Evolutionary conservation across 768 basidiomycete genomes (phyloP), one percentile per base, ranked within the genome.

Genomic region (Neoboletus magnificus): DNA sequence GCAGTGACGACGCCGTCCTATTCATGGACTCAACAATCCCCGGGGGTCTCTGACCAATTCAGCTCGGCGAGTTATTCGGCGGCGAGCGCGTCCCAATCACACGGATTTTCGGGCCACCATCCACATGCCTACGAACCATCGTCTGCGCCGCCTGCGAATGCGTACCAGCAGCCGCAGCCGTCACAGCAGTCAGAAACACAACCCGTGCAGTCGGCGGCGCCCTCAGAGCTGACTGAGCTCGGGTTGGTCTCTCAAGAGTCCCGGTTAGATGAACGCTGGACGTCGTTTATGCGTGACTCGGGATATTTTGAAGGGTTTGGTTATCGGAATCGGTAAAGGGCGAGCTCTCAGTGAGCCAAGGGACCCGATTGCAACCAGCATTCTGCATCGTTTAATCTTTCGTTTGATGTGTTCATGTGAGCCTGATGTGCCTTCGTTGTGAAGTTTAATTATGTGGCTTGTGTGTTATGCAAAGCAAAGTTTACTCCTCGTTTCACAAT

Each of bases 181-280:
- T 58, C 64, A 1, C 46, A 50, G 20, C 57, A 41, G n/a, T 58
- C 62, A 6, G 56, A 49, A 37, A 32, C 60, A 11, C 55, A 48
- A 7, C 12, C 50, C 3, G 13, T 29, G 15, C 56, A 48, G 22
- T 33, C 59, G 7, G 55, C 61, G 6, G 64, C 72, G 18, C 66
- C 72, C 30, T 63, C 76, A 18, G 82, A 84, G 50, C 70, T 87
- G 18, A 79, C 82, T 0, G 77, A 82, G 52, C 75, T 88, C 4
- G 87, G 87, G 8, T 71, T 88, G 25, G 82, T 83, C 5, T 73
- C 84, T 11, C 73, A 81, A 25, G 79, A 79, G 56, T 81, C 81
- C 42, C 71, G 81, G 36, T 62, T 84, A 37, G 81, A 82, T 47
- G 80, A 82, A 62, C 72, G 81, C 23, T 85, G 84, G 84, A 78